Conservation (phyloP, 2,329 filamentous ascomycete species). For the Xylaria multiplex region DNA sequence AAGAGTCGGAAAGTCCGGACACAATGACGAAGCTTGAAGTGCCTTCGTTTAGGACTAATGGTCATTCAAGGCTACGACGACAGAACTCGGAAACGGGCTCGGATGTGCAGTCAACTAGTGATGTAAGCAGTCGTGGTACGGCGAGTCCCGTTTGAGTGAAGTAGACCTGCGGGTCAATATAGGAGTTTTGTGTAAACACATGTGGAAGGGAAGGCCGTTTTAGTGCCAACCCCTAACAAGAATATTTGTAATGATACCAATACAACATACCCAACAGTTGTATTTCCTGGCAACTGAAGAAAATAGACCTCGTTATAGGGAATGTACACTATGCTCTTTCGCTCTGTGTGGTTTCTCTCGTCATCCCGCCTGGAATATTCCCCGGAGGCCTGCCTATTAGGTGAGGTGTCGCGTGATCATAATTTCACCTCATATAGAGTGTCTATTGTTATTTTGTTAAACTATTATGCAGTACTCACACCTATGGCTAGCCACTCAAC, state of each 20-base stretch:
- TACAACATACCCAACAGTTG: neutral
- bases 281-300: no score
- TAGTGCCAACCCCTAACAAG: neutral
- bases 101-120: conserved; percentile 47
- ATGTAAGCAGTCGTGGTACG: conserved; percentile 47
- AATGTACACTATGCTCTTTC: no score
- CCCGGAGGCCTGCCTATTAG: no score
- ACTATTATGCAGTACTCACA: no score
- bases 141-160: conserved; percentile 45
- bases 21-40: conserved; percentile 50
- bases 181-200: neutral
- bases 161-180: neutral
- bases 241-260: conserved; percentile 14
- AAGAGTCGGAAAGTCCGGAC: conserved; percentile 47
- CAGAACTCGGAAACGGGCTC: conserved; percentile 48
- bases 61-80: conserved; percentile 41
- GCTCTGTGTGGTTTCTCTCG: no score
- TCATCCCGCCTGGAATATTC: no score
- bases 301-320: no score
- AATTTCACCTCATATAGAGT: no score
- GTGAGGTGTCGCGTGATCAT: no score
- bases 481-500: no score
- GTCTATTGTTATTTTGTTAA: no score
- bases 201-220: neutral
- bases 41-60: conserved; percentile 45